These are phyloP conservation scores for Atkinsonella hypoxylon DNA, from an alignment of 2,329 filamentous ascomycete genomes.

Conservation along the genomic window DNA sequence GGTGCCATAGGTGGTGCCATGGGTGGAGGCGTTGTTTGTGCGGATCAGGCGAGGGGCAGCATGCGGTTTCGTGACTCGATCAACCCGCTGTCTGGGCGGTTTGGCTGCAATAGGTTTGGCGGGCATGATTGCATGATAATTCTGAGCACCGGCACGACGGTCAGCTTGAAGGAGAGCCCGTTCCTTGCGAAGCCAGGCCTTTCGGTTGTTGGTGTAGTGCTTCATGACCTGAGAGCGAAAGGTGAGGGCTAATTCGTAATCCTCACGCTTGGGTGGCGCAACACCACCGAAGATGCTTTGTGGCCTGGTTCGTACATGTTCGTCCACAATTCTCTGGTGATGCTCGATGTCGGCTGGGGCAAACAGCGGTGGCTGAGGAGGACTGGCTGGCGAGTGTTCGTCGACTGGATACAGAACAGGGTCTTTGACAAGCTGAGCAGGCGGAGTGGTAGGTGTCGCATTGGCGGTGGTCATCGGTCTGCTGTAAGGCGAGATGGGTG, in stretches of 20 bases:
- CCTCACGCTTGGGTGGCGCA: conserved; percentile 35
- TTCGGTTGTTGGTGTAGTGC: conserved; percentile 30
- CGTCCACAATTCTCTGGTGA: conserved; percentile 35
- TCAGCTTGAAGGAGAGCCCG: conserved; percentile 36
- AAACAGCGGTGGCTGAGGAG: conserved; percentile 39
- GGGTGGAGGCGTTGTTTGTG: conserved; percentile 11
- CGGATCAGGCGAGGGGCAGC: conserved; percentile 24
- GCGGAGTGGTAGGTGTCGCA: conserved; percentile 17
- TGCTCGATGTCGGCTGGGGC: conserved; percentile 27
- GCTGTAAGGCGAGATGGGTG: conserved; percentile 42
- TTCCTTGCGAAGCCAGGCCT: conserved; percentile 38
- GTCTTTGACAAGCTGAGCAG: conserved; percentile 29
- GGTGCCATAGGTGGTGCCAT: conserved; percentile 12
- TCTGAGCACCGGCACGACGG: conserved; percentile 28
- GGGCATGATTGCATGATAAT: conserved; percentile 29
- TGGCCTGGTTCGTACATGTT: conserved; percentile 35
- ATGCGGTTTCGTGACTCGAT: conserved; percentile 26
- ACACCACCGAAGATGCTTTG: conserved; percentile 29
- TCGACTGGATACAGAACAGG: conserved; percentile 45
- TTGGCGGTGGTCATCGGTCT: conserved; percentile 24
- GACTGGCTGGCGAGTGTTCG: conserved; percentile 26
- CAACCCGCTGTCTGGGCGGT: conserved; percentile 18
- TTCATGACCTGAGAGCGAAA: conserved; percentile 42
- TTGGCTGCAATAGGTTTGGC: conserved; percentile 25
- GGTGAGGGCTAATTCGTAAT: conserved; percentile 41